Base-by-base conservation (phyloP, 2,329 filamentous ascomycete species). In the Neurospora sp. region DNA sequence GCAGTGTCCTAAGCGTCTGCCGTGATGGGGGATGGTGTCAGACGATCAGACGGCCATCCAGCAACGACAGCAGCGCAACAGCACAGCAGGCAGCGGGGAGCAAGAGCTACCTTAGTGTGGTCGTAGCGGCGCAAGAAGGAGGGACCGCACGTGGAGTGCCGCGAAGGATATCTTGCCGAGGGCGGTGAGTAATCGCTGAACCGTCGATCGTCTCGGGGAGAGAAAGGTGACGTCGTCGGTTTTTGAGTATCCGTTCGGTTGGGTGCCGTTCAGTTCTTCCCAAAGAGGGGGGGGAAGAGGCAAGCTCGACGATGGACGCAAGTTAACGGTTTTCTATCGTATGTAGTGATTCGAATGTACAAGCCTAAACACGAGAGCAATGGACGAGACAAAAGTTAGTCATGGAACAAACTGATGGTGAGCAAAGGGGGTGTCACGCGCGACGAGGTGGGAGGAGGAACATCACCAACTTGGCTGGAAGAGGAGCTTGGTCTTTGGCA, bases 1-100 rank as follows among this genome's bases (percentile, higher is more conserved):
- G 72, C 73, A 72, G 69, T 70, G 66, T 72, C 69, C 71, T 70
- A 70, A 66, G 71, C 67, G 71, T 71, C 72, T 70, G 72, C 72
- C 72, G 70, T 66, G 69, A 71, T 65, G 65, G 66, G 68, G 71
- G 69, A 71, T 28, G 67, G 65, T 57, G 67, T 19, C 62, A 62
- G 66, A 38, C 38, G 69, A 69, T 74, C 73, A 75, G 71, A 72
- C 68, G 69, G 74, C 74, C 74, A 76, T 75, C 23, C 74, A 73
- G 70, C 70, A 69, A 40, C 70, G 37, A 41, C 52, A 62, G 52
- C 52, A 62, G 52, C 52, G 52, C 52, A 62, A 62, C 52, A 62
- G 52, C 52, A 62, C 52, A 36, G 52, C 52, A 62, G 1, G 52
- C 52, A 36, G 52, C 52, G 52, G 52, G 52, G 52, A 57, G 52